Conservation (phyloP, 768 basidiomycete species). For the Tricholoma bakamatsutake region DNA sequence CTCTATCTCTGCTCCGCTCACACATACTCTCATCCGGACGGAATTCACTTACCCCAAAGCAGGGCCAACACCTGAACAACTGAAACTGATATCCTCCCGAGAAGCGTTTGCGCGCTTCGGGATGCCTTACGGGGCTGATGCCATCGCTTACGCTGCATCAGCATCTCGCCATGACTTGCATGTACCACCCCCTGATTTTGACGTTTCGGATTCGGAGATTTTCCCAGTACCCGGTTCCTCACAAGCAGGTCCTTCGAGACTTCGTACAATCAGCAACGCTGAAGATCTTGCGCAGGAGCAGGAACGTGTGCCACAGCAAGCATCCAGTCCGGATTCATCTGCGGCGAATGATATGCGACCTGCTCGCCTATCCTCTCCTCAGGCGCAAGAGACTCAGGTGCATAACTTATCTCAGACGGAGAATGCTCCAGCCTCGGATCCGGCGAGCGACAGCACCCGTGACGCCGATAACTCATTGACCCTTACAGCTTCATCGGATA, state of each 20-base stretch:
- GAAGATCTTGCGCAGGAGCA: constrained; percentile 6
- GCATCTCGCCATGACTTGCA: constrained; percentile 37
- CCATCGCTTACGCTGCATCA: constrained; percentile 56
- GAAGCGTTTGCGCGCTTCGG: constrained; percentile 67
- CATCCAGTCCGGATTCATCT: background rate
- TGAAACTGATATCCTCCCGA: constrained; percentile 64
- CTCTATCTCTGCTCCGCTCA: constrained; percentile 71
- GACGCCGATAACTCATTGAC: background rate
- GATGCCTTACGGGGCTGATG: constrained; percentile 71
- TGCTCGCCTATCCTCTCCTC: background rate
- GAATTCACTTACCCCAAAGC: constrained; percentile 63
- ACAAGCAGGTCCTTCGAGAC: constrained; percentile 21
- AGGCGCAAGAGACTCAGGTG: background rate
- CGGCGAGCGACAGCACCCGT: background rate
- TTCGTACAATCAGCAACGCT: constrained; percentile 21
- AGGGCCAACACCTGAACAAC: constrained; percentile 57
- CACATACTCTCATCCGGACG: constrained; percentile 66
- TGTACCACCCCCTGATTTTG: constrained; percentile 53
- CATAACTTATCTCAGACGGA: background rate
- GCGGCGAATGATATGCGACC: background rate
- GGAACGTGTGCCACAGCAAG: background rate
- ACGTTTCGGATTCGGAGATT: constrained; percentile 17
- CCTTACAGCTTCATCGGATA: background rate
- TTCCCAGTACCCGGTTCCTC: constrained; percentile 10
- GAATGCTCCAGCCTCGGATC: background rate